Evolutionary conservation across 2,329 filamentous ascomycete genomes (phyloP), one percentile per base, ranked within the genome.

Genomic region (Colletotrichum sp.): DNA sequence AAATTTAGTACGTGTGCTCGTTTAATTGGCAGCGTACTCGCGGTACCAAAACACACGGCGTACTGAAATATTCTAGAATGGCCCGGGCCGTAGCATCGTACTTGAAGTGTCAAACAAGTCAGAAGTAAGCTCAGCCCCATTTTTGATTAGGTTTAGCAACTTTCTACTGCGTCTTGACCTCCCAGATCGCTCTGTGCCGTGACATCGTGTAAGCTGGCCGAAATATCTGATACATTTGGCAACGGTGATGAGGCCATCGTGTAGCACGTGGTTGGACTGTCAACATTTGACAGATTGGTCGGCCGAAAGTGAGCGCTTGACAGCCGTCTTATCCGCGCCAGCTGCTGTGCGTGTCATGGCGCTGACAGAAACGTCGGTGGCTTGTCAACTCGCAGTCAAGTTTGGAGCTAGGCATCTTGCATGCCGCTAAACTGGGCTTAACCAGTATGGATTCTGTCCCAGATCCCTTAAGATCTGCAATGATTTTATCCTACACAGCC

Each of bases 1-100:
- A 16, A 25, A 25, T 25, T 25, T 25, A 28, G 55, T 58, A 28
- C 0, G 13, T 16, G 55, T 13, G 16, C 25, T 0, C 18, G 1
- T 15, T 4, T 9, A n/a, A 62, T 36, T 25, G 27, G 58, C 12
- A n/a, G 10, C 7, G 12, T 32, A 55, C 10, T 22, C 12, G 13
- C 16, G 18, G 28, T 43, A n/a, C 25, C 64, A 66, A 66, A 66
- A 52, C 43, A 22, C 27, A 8, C n/a, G 16, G 15, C 39, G 28
- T 28, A 30, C 12, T 66, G 28, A 34, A 13, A 15, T 25, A 8
- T 55, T 66, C 64, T 48, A 66, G 39, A 55, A 55, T 66, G 27
- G 16, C n/a, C 18, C 27, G 64, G 27, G 39, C 28, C n/a, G 39
- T 8, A 30, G 36, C 9, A 7, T 25, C 13, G 18, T 64, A 8